Evolutionary conservation across 1,284 basidiomycete species (phyloP), one percentile per base, ranked within the genome.

Genomic region (Neotropicomus parvogracilis): DNA sequence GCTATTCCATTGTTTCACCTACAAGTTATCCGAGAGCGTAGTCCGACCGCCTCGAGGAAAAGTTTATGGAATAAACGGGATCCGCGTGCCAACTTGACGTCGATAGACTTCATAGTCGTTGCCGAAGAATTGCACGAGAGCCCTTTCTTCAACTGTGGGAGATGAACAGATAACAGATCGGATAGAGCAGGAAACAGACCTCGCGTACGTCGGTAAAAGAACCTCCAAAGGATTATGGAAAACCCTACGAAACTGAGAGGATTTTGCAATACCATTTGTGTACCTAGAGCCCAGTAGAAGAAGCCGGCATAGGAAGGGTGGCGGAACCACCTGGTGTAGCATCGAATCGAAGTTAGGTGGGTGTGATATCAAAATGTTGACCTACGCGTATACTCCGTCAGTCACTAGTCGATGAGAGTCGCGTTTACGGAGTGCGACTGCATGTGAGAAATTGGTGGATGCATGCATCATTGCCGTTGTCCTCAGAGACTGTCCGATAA

Each of bases 251-350:
- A 86, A 12, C 83, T 83, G 20, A 94, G 34, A 0, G 90, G 80
- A 65, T 99, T 99, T 59, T 91, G 91, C 21, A 99, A 75, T 4
- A 94, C 79, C n/a, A 99, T 68, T 64, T 99, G 95, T 0, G 95
- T 97, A 1, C 92, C 92, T 27, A 99, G 60, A 0, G 94, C 95
- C 95, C 95, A 99, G 68, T 95, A 98, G 70, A 90, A 97, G 75
- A 99, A 99, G 3, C 95, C 97, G 0, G 91, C 81, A 60, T 99
- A 99, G 0, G 94, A 97, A 9, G 97, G 97, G 67, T 99, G 97
- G 5, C 97, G 83, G 50, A 85, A 88, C 79, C 83, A 91, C 20
- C 91, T 94, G 38, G 21, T 20, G 56, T 17, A 34, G 36, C 3
- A 26, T 33, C 17, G 31, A 19, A 32, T 54, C 16, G 19, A 50